Evolutionary conservation across 257 asterid genomes (phyloP), one percentile per base, ranked within the genome.

Genomic region (Voacanga thouarsii): DNA sequence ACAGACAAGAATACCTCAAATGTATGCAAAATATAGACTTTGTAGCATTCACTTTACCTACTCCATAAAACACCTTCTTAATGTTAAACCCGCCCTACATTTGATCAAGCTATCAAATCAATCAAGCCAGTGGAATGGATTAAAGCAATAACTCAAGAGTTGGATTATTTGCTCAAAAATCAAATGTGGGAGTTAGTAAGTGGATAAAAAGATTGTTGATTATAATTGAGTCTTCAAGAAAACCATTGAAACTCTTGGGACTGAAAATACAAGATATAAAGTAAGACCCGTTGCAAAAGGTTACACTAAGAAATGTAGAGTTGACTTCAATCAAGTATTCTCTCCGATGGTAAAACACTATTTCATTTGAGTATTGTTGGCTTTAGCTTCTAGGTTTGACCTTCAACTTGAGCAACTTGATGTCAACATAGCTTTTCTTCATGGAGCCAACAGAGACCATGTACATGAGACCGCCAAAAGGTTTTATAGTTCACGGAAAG

Each of bases 341-440:
- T 74, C 77, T 9, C 77, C 5, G 0, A 26, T 74, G 5, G 67
- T 74, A 15, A 74, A 53, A 30, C 77, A 72, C n/a, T 37, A 72
- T 26, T 15, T 72, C 65, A 26, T 72, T 45, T 39, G 75, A 7
- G 23, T 72, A 41, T 50, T 72, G 30, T 18, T 47, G 12, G 60
- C 41, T 41, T n/a, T 72, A 24, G 76, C 47, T 45, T 63, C 61
- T 16, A 30, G 23, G 3, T 45, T 10, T 21, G 61, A 72, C 19
- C 41, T 72, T 49, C 44, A 72, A 56, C 14, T 72, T 24, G 45
- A 72, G 26, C 15, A 49, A 49, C 15, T 49, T 49, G 15, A 49
- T 12, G 55, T 49, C 14, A 9, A 49, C 6, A 49, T 65, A 49
- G 3, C 55, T 10, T 49, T 49, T 49, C 1, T 12, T 11, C 10